These are phyloP conservation scores for Escovopsis weberi DNA, from an alignment of 2,329 filamentous ascomycete genomes.

Conservation along the genomic window DNA sequence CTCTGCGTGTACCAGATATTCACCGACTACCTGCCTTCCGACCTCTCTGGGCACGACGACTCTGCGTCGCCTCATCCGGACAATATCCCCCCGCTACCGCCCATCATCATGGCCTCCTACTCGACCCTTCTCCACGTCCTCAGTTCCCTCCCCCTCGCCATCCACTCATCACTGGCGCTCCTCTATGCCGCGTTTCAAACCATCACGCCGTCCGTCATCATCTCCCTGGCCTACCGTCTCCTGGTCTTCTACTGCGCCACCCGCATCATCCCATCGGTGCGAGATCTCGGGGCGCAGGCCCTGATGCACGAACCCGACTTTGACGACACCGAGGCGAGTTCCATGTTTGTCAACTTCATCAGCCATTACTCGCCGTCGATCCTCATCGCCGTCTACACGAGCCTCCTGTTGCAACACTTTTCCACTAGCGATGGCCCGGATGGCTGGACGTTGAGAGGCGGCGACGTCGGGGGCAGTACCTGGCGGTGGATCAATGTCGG, in stretches of 20 bases:
- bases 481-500: constrained; percentile 92
- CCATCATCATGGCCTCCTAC: constrained; percentile 97
- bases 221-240: constrained; percentile 83
- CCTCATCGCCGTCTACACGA: constrained; percentile 91
- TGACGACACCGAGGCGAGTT: constrained; percentile 73
- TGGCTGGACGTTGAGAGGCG: constrained; percentile 76
- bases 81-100: constrained; percentile 76
- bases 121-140: constrained; percentile 78
- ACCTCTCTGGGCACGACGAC: constrained; percentile 39
- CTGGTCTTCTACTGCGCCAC: constrained; percentile 93
- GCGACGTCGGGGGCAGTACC: constrained; percentile 64
- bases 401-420: constrained; percentile 89
- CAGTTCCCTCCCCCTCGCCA: constrained; percentile 66
- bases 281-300: constrained; percentile 70
- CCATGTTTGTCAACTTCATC: constrained; percentile 64
- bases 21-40: constrained; percentile 86
- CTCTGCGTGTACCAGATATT: constrained; percentile 99
- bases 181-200: constrained; percentile 87
- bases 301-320: constrained; percentile 73
- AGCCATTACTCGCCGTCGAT: constrained; percentile 94
- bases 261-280: constrained; percentile 85
- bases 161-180: constrained; percentile 73
- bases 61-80: constrained; percentile 53
- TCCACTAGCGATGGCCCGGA: constrained; percentile 56
- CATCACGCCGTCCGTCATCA: constrained; percentile 89